phyloP scores from a whole-genome alignment of 140 eudicot species.

The Anethum foeniculum region DNA sequence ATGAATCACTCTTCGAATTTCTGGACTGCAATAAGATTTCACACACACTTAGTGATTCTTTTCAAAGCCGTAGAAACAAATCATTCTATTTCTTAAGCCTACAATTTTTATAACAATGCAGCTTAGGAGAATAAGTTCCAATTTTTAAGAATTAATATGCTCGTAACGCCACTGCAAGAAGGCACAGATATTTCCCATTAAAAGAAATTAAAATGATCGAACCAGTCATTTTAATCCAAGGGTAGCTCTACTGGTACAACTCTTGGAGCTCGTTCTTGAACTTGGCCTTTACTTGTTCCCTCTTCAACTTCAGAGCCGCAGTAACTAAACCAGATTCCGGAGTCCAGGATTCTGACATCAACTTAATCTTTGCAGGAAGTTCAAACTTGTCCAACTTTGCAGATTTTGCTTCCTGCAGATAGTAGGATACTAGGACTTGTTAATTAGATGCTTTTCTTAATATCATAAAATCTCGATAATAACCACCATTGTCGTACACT shows the following conservation, averaged over 20 bases:
- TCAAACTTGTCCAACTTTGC: conserved; percentile 84
- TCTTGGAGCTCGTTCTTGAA: conserved; percentile 60
- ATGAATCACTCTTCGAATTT: neutral
- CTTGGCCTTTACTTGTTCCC: conserved; percentile 74
- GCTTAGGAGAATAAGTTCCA: neutral
- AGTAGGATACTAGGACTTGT: conserved; percentile 1
- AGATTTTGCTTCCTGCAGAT: conserved; percentile 65
- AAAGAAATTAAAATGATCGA: neutral
- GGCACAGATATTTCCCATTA: neutral
- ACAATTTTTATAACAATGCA: neutral
- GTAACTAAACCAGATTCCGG: conserved; percentile 95
- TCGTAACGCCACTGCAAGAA: neutral
- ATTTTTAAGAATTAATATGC: neutral
- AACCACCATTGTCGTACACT: neutral
- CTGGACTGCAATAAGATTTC: neutral
- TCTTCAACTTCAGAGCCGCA: conserved; percentile 84
- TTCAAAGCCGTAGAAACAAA: neutral
- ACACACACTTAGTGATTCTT: neutral
- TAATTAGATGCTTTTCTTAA: neutral
- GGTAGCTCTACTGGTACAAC: conserved; percentile 38
- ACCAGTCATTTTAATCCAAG: neutral
- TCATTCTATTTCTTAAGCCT: neutral
- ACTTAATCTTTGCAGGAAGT: conserved; percentile 73
- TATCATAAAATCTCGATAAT: neutral
- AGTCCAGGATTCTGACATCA: conserved; percentile 84